phyloP scores from a whole-genome alignment of 2,329 filamentous ascomycete species.

The Aureobasidium sp. region DNA sequence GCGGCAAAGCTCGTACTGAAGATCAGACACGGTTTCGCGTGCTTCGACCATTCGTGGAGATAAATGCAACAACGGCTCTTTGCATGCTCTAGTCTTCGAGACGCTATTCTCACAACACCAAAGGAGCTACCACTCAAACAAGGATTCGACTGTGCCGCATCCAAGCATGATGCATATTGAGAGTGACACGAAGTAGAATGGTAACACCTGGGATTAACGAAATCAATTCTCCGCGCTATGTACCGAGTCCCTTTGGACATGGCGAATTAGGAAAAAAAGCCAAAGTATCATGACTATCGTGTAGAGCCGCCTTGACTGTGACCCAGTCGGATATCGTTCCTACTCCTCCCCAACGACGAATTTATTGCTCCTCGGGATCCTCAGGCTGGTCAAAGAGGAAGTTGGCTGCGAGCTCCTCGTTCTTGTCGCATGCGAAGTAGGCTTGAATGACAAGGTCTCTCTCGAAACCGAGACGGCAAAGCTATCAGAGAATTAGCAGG shows the following conservation, averaged over 20 bases:
- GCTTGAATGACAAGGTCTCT: slow-evolving; percentile 92
- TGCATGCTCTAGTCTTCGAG: not conserved
- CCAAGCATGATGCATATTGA: not conserved
- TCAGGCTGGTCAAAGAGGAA: slow-evolving; percentile 97
- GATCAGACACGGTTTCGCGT: not conserved
- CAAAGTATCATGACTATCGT: slow-evolving; percentile 2
- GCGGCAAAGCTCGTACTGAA: not conserved
- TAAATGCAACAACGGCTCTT: slow-evolving; percentile 7
- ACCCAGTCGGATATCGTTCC: not conserved
- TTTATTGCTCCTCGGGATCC: slow-evolving; percentile 40
- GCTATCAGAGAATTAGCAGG: slow-evolving; percentile 37
- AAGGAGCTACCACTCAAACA: no score
- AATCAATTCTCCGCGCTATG: slow-evolving; percentile 8
- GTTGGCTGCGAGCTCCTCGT: slow-evolving; percentile 95
- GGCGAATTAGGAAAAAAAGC: not conserved
- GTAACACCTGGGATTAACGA: not conserved
- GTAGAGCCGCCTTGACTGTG: not conserved
- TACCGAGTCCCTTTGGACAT: slow-evolving; percentile 5
- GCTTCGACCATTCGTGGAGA: slow-evolving; percentile 3
- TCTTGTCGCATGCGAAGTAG: slow-evolving; percentile 99
- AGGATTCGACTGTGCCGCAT: not conserved
- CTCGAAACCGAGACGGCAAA: slow-evolving; percentile 88
- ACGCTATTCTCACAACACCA: not conserved
- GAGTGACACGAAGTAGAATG: not conserved
- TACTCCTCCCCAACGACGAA: not conserved